Evolutionary conservation across 148 eudicot genomes (phyloP), one percentile per base, ranked within the genome.

Genomic region (Polygonum maritimum): DNA sequence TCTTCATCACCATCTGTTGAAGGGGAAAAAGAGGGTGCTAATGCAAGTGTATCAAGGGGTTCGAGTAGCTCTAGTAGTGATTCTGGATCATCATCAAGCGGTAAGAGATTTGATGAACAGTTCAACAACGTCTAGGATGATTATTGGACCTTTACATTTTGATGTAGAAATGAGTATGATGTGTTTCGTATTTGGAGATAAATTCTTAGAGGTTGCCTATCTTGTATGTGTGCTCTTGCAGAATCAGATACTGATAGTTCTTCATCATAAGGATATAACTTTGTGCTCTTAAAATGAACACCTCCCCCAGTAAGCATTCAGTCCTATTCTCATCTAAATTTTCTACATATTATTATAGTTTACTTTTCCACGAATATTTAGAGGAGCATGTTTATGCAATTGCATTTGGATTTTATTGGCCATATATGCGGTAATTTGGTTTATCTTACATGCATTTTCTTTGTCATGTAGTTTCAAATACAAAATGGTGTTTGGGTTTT

Each of bases 1-100:
- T 39, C 38, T 8, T 70, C 74, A 36, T 70, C 74, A 21, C 48
- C 69, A 1, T 62, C 38, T 31, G 69, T 70, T 40, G 48, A 70
- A 39, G 44, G 48, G 21, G 47, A 40, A 70, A 44, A n/a, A 40
- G 74, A 70, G 10, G 48, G 21, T 4, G 16, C 2, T 26, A 70
- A 39, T 70, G 48, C 21, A 38, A 40, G 74, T 70, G 45, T 2
- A 40, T 70, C 71, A 4, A 19, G 19, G 33, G 40, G 40, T 67
- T 67, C 74, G 7, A 70, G 48, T 70, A 70, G 74, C 74, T 70
- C 74, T 70, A 70, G 74, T 14, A 70, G 74, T 70, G 74, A 70
- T 70, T 70, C 74, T 70, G 48, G 48, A 36, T 40, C 74, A 21
- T 70, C 74, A 7, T 70, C 74, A 70, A 70, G 74, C 40, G 74